phyloP scores from a whole-genome alignment of 1,284 basidiomycete species.

The Bondarzewia mesenterica region DNA sequence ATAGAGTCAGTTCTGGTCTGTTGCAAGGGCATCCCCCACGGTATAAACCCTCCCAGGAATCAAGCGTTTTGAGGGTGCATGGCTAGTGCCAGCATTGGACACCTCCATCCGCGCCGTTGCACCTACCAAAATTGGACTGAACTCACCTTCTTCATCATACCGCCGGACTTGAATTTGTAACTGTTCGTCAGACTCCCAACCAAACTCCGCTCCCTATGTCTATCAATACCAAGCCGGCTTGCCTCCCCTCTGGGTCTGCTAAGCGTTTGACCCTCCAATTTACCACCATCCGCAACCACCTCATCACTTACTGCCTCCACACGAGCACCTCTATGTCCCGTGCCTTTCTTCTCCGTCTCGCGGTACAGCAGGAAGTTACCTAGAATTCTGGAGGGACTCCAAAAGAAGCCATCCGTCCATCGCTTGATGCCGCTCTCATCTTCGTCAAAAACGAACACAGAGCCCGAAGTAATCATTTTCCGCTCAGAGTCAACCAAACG shows the following conservation, averaged over 20 bases:
- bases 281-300: constrained; percentile 24
- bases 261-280: constrained; percentile 38
- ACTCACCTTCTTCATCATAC: constrained; percentile 91
- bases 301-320: constrained; percentile 22
- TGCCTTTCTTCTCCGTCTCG: constrained; percentile 79
- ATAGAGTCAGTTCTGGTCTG: constrained; percentile 1
- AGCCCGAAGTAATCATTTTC: constrained; percentile 88
- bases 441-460: constrained; percentile 97
- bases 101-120: no score
- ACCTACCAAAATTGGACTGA: no score
- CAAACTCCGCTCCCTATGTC: constrained; percentile 69
- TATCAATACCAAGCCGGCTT: constrained; percentile 42
- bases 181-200: constrained; percentile 87
- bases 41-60: no score
- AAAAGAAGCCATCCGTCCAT: constrained; percentile 96
- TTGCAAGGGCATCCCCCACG: no score
- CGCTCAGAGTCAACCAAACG: constrained; percentile 89
- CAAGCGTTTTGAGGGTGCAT: no score
- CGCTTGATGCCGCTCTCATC: constrained; percentile 96
- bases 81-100: no score
- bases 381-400: constrained; percentile 82
- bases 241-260: constrained; percentile 57
- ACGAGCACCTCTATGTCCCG: constrained; percentile 45
- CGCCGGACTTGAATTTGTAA: constrained; percentile 85
- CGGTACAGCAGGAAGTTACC: constrained; percentile 95